Base-by-base conservation (phyloP, 345 rosid species). In the Sonneratia alba region DNA sequence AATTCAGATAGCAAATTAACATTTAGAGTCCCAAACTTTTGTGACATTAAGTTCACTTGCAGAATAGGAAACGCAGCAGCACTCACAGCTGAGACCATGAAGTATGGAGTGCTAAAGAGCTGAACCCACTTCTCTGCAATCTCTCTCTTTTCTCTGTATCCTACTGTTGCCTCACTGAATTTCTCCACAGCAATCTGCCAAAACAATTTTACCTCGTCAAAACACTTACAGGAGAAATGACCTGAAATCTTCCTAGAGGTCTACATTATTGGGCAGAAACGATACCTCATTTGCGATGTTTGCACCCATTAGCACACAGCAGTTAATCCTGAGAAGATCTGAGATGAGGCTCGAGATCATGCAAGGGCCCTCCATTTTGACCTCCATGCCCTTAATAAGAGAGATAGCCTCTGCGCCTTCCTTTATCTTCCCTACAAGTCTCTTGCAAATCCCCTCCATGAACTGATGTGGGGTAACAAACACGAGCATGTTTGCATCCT, bases 141-240 rank as follows among this genome's bases (percentile, higher is more conserved):
- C 68, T 82, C 92, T 78, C 37, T 85, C 79, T 81, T 85, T 21
- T 77, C 86, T 81, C 91, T 83, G 75, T 83, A 92, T 57, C 99
- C 99, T 71, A 95, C 91, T 21, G 97, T 95, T 10, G 97, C 99
- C 85, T 95, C 99, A 49, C 99, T 95, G 73, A 95, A 89, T 77
- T 92, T 88, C 84, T 88, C 97, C 74, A 82, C 84, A 4, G 98
- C 97, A 77, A 95, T 95, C 97, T 92, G 79, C 79, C 69, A 32
- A 77, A 72, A 68, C 14, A 78, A 69, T 13, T 49, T 19, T 36
- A n/a, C 61, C 69, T 43, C 42, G 18, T 77, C 22, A 2, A 67
- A 53, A 70, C 67, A 61, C 24, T 11, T 22, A 38, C 45, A 15
- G 70, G 36, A 34, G 59, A 14, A 24, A 37, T 24, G n/a, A 72